These are phyloP conservation scores for Nannochloris sp. DNA, from an alignment of 139 green algal genomes.

Conservation along the genomic window DNA sequence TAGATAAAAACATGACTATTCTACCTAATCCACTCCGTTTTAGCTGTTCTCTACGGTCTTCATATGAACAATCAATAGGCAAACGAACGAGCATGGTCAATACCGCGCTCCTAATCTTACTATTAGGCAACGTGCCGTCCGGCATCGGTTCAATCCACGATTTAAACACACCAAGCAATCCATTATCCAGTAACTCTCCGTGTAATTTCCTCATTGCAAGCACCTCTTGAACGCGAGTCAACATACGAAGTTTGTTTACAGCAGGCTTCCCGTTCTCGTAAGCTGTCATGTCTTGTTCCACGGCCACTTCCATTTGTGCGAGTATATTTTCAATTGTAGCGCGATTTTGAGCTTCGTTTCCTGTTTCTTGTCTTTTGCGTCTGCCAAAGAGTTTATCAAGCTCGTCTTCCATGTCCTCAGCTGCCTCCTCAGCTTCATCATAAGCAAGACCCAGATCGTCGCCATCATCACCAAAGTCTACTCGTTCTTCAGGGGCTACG, in stretches of 20 bases:
- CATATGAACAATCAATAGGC: slow-evolving; percentile 36
- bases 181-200: slow-evolving; percentile 45
- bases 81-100: slow-evolving; percentile 44
- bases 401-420: slow-evolving; percentile 11
- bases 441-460: slow-evolving; percentile 6
- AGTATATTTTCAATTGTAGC: slow-evolving; percentile 31
- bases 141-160: slow-evolving; percentile 60
- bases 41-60: slow-evolving; percentile 52
- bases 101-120: slow-evolving; percentile 36
- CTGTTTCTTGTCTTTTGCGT: not conserved
- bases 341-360: slow-evolving; percentile 14
- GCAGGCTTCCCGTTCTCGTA: slow-evolving; percentile 37
- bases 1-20: slow-evolving; percentile 66
- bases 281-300: slow-evolving; percentile 40
- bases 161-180: slow-evolving; percentile 53
- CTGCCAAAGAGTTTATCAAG: slow-evolving; percentile 12
- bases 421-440: slow-evolving; percentile 4
- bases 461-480: slow-evolving; percentile 27
- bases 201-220: slow-evolving; percentile 51
- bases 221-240: slow-evolving; percentile 34
- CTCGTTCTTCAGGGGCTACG: slow-evolving; percentile 4
- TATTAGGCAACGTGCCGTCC: slow-evolving; percentile 60
- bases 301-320: slow-evolving; percentile 47
- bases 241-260: slow-evolving; percentile 55
- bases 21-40: slow-evolving; percentile 50